phyloP scores from a whole-genome alignment of 129 eudicot species.

The Pittosporum tobira region DNA sequence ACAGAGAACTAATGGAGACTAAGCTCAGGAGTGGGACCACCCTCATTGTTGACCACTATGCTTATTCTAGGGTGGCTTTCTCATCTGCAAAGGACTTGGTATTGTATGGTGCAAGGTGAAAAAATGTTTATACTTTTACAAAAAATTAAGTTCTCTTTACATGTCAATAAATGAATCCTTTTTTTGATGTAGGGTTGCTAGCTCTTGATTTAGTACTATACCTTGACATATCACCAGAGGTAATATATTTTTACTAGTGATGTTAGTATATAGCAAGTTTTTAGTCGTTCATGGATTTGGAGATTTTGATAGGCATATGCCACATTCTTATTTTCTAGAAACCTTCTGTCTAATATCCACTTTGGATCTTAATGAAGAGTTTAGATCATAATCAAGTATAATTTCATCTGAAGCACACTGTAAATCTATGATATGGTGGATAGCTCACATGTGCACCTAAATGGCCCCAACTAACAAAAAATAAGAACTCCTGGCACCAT shows the following conservation, averaged over 20 bases:
- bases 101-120: slow-evolving; percentile 86
- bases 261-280: too few species aligned
- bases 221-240: slow-evolving; percentile 90
- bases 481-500: too few species aligned
- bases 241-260: slow-evolving; percentile 12
- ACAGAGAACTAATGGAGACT: slow-evolving; percentile 69
- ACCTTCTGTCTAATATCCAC: neutral
- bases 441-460: too few species aligned
- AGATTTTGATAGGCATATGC: neutral
- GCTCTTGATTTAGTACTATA: slow-evolving; percentile 88
- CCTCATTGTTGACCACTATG: slow-evolving; percentile 84
- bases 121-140: neutral
- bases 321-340: neutral
- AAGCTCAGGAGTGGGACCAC: slow-evolving; percentile 70
- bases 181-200: slow-evolving; percentile 47
- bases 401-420: neutral
- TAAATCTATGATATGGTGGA: too few species aligned
- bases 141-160: neutral
- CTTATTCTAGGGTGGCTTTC: slow-evolving; percentile 90
- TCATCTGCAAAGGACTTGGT: slow-evolving; percentile 95
- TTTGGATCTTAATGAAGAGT: neutral
- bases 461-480: too few species aligned
- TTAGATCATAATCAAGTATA: neutral
- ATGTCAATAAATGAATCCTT: neutral
- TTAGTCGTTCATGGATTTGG: neutral